Conservation (phyloP, 805 yeast genomes). For the Blastobotrys terrestris region DNA sequence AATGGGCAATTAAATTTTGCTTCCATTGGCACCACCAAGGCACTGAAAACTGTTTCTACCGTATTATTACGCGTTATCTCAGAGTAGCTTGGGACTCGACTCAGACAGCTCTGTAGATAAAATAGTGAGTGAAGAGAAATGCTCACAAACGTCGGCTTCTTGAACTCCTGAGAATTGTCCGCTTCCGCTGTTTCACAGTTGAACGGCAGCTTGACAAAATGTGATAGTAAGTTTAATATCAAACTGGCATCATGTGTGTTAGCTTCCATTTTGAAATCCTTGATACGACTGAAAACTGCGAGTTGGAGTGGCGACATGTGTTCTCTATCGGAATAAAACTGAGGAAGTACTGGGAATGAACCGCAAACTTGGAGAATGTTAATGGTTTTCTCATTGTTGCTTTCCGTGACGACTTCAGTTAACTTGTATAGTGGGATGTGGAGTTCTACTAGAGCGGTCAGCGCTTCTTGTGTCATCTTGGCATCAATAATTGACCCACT, state of each 20-base stretch:
- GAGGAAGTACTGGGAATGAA: conserved; percentile 67
- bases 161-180: conserved; percentile 5
- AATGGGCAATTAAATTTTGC: conserved; percentile 18
- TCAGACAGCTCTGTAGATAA: conserved; percentile 4
- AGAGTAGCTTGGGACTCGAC: neutral
- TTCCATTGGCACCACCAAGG: conserved; percentile 11
- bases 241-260: conserved; percentile 6
- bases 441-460: conserved; percentile 48
- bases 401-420: conserved; percentile 30
- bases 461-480: conserved; percentile 44
- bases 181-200: conserved; percentile 8
- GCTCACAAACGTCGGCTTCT: conserved; percentile 14
- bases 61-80: conserved; percentile 8
- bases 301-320: conserved; percentile 60
- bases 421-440: conserved; percentile 43
- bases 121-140: conserved; percentile 9
- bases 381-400: conserved; percentile 44
- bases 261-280: conserved; percentile 19
- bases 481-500: conserved; percentile 35
- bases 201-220: conserved; percentile 15
- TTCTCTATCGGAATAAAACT: conserved; percentile 44
- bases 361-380: conserved; percentile 58
- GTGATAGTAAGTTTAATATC: conserved; percentile 9
- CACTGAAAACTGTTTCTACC: conserved; percentile 7
- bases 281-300: conserved; percentile 48